A percentile compares a stretch with the other conserved stretches of the same genome.
Evolutionary conservation across 2,329 filamentous ascomycete species (phyloP).

Genomic region (Hymenoscyphus occultus): DNA sequence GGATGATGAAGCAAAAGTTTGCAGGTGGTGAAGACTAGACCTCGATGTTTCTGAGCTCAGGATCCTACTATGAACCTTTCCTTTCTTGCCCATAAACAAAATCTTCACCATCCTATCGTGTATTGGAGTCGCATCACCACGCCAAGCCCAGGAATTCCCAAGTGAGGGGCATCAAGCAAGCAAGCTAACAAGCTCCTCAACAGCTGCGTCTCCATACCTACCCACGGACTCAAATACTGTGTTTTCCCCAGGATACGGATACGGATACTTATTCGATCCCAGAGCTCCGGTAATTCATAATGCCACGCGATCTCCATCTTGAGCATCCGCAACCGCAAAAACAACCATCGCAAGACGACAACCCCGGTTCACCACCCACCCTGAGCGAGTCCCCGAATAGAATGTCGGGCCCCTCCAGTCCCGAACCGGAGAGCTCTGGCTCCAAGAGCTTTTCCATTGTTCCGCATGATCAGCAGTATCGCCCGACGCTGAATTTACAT

Average conservation of each 20-base stretch:
- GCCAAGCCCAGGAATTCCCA: conserved; percentile 1
- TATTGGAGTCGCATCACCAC: not conserved
- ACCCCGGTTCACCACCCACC: conserved; percentile 11
- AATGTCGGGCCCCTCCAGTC: conserved; percentile 13
- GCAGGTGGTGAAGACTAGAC: not conserved
- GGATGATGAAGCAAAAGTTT: not conserved
- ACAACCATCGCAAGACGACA: not conserved
- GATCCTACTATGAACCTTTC: not conserved
- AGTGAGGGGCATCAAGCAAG: conserved; percentile 4
- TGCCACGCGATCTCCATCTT: conserved; percentile 9
- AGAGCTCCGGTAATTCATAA: not conserved
- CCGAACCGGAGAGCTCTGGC: conserved; percentile 1
- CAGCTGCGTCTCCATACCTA: too few species aligned
- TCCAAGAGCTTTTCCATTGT: conserved; percentile 12
- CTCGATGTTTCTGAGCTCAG: not conserved
- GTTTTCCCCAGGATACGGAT: too few species aligned
- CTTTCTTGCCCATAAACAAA: not conserved
- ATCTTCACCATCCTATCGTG: not conserved
- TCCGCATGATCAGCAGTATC: conserved; percentile 23
- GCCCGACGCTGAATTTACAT: conserved; percentile 54
- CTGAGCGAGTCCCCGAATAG: conserved; percentile 15
- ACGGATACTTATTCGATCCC: too few species aligned
- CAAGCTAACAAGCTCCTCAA: not conserved
- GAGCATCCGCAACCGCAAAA: not conserved
- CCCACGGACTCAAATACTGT: too few species aligned